Evolutionary conservation across 805 yeast species (phyloP).

Genomic region (Lachancea waltii): DNA sequence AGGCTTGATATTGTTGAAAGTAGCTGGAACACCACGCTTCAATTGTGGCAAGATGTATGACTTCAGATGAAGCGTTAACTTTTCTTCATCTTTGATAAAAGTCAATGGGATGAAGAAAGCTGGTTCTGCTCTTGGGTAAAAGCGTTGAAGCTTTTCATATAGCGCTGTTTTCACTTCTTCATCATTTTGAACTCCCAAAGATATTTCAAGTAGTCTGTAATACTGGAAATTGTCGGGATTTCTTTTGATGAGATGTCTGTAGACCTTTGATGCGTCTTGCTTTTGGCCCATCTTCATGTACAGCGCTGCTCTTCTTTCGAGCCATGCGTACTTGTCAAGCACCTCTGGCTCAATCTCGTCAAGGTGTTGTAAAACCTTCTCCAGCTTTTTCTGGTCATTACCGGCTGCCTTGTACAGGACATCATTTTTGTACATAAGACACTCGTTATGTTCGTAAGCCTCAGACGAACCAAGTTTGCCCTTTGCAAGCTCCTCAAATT

Average conservation of each 20-base stretch:
- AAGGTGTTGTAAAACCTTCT: constrained; percentile 57
- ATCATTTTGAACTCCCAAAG: constrained; percentile 47
- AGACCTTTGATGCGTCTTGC: constrained; percentile 61
- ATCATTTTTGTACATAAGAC: constrained; percentile 63
- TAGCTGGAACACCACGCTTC: constrained; percentile 79
- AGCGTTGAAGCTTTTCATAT: constrained; percentile 56
- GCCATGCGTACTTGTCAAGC: constrained; percentile 51
- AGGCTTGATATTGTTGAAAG: constrained; percentile 80
- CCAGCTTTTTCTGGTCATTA: constrained; percentile 33
- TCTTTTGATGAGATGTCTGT: constrained; percentile 66
- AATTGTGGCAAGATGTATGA: constrained; percentile 57
- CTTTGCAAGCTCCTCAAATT: constrained; percentile 68
- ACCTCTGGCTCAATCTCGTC: constrained; percentile 47
- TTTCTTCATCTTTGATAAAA: constrained; percentile 50
- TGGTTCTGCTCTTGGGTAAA: constrained; percentile 81
- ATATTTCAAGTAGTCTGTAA: constrained; percentile 58
- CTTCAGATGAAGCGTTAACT: constrained; percentile 38
- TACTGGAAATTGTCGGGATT: constrained; percentile 76
- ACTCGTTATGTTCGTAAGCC: constrained; percentile 73
- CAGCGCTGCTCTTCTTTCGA: constrained; percentile 64
- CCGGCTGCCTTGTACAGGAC: constrained; percentile 60
- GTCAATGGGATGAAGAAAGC: constrained; percentile 73
- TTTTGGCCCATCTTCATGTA: constrained; percentile 48
- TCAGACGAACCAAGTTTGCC: constrained; percentile 64
- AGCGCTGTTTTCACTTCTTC: constrained; percentile 46